Evolutionary conservation across 139 green algal genomes (phyloP).

Genomic region (Chlamydomonas sp.): DNA sequence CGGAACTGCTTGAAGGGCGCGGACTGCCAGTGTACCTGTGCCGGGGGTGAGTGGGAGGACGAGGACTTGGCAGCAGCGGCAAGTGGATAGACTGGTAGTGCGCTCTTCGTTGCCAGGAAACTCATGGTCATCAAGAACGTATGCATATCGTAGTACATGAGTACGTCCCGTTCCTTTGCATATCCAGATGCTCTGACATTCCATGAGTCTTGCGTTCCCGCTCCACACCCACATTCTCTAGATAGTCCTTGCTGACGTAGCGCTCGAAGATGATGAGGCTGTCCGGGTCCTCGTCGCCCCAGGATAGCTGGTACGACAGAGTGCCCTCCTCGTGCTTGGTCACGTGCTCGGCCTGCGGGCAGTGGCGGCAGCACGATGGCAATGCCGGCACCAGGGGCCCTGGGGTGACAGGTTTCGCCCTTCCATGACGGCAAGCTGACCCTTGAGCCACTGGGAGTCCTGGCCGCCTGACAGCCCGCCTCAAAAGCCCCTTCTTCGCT

Average conservation of each 20-base stretch:
- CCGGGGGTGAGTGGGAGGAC: neutral
- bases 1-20: constrained; percentile 36
- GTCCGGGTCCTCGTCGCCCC: constrained; percentile 29
- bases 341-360: constrained; percentile 32
- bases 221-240: constrained; percentile 36
- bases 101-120: neutral
- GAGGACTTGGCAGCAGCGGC: neutral
- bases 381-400: too few species aligned
- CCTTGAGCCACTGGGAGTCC: too few species aligned
- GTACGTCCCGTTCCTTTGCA: neutral
- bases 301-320: constrained; percentile 40
- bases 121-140: neutral
- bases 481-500: too few species aligned
- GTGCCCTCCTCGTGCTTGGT: constrained; percentile 32
- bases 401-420: too few species aligned
- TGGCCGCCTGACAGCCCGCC: too few species aligned
- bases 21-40: constrained; percentile 35
- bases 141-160: neutral
- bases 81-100: neutral
- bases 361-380: too few species aligned
- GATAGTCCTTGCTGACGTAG: constrained; percentile 44
- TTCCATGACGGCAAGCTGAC: too few species aligned
- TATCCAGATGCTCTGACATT: neutral
- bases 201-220: neutral
- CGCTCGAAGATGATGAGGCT: constrained; percentile 50